These are phyloP conservation scores for Psilocybe tampanensis DNA, from an alignment of 768 basidiomycete genomes.

Conservation along the genomic window DNA sequence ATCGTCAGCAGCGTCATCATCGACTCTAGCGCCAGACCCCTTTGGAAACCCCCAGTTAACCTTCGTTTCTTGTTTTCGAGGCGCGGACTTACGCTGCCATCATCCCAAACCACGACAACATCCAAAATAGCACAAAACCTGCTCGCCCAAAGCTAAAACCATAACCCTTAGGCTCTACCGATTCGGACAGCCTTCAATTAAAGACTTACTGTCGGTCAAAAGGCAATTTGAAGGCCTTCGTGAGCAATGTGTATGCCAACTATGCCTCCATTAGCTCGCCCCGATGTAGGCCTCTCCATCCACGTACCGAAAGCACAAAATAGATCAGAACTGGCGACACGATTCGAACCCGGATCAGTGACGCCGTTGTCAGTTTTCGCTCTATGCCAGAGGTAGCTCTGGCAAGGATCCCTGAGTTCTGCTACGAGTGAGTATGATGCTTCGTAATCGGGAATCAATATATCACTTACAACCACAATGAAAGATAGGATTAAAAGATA, in stretches of 20 bases:
- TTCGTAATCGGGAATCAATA: neutral
- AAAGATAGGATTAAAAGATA: constrained; percentile 21
- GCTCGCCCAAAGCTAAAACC: constrained; percentile 45
- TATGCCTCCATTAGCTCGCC: constrained; percentile 18
- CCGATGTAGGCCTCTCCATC: neutral
- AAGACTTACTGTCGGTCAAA: constrained; percentile 50
- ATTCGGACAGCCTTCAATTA: neutral
- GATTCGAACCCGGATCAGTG: constrained; percentile 34
- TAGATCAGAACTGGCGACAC: constrained; percentile 29
- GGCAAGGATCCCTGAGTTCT: constrained; percentile 23
- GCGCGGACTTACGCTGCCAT: constrained; percentile 44
- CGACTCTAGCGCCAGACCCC: constrained; percentile 60
- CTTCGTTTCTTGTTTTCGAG: neutral
- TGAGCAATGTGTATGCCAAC: constrained; percentile 61
- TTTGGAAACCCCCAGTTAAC: constrained; percentile 19
- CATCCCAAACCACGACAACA: constrained; percentile 65
- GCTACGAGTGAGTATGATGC: constrained; percentile 1
- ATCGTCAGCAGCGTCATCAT: constrained; percentile 55
- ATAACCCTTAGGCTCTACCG: neutral
- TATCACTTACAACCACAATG: constrained; percentile 16
- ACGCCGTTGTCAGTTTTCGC: constrained; percentile 27
- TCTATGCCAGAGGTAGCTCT: constrained; percentile 35
- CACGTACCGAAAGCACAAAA: constrained; percentile 37
- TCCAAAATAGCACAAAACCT: constrained; percentile 70
- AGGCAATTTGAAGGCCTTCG: constrained; percentile 58